phyloP scores from a whole-genome alignment of 2,329 filamentous ascomycete genomes.

The Celoporthe dispersa region DNA sequence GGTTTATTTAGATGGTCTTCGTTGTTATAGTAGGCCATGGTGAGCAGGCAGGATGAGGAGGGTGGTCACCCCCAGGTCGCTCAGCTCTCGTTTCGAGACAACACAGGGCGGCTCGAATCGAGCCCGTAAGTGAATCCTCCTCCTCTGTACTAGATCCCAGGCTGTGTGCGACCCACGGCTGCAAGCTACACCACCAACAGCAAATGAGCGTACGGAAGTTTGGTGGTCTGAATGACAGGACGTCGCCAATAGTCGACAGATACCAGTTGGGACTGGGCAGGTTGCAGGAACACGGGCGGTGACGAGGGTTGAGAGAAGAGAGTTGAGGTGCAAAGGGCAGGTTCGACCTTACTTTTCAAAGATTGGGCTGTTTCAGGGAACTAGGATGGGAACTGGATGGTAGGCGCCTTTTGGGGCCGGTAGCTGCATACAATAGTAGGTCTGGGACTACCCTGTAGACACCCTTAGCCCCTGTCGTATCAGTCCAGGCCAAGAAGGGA shows the following conservation, averaged over 20 bases:
- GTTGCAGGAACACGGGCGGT: not conserved
- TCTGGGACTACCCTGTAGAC: not conserved
- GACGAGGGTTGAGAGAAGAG: not conserved
- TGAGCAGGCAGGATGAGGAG: conserved; percentile 31
- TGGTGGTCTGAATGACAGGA: conserved; percentile 4
- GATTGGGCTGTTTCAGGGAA: conserved; percentile 11
- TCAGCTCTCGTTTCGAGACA: conserved; percentile 23
- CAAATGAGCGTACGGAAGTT: not conserved
- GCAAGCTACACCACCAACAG: not conserved
- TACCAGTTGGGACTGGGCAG: not conserved
- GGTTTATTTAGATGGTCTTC: conserved; percentile 33
- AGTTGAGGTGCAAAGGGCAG: not conserved
- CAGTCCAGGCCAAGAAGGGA: conserved; percentile 1
- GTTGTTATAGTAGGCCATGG: conserved; percentile 66
- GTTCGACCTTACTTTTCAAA: not conserved
- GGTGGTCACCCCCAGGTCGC: conserved; percentile 29
- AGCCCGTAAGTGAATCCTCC: conserved; percentile 13
- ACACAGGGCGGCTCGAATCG: not conserved
- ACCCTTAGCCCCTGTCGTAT: conserved; percentile 5
- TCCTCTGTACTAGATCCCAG: not conserved
- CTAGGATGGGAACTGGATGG: conserved; percentile 4
- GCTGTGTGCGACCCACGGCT: not conserved
- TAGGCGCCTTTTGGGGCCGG: not conserved
- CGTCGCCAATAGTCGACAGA: not conserved
- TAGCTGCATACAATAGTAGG: not conserved